Percentiles rank a stretch among this genome's conserved stretches.
These are phyloP conservation scores for Ceratobasidium sp. DNA, from an alignment of 1,284 basidiomycete genomes.

Conservation along the genomic window DNA sequence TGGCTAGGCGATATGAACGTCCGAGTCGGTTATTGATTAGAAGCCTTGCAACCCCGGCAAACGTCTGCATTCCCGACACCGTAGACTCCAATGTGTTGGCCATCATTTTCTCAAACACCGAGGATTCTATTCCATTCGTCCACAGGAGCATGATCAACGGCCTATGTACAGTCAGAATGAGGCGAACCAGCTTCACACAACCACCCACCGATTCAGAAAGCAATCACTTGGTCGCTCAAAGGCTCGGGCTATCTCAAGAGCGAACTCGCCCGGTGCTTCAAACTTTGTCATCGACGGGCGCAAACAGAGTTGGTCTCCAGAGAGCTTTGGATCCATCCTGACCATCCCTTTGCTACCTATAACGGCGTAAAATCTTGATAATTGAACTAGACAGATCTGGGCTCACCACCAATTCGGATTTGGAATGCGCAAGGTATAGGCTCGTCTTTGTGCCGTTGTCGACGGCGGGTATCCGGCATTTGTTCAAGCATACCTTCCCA, in stretches of 20 bases:
- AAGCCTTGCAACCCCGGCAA: conserved; percentile 59
- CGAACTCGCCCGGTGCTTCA: conserved; percentile 57
- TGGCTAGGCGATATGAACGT: conserved; percentile 61
- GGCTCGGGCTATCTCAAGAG: conserved; percentile 75
- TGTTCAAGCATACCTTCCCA: conserved; percentile 43
- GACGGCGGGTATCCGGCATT: conserved; percentile 7
- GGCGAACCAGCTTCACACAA: conserved; percentile 43
- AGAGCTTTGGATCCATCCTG: conserved; percentile 66
- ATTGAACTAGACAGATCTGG: background rate
- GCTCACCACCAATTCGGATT: conserved; percentile 77
- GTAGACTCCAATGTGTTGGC: conserved; percentile 63
- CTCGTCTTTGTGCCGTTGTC: conserved; percentile 12
- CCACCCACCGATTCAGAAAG: conserved; percentile 73
- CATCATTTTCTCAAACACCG: conserved; percentile 51
- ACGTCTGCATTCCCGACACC: conserved; percentile 19
- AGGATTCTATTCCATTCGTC: conserved; percentile 11
- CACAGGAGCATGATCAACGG: conserved; percentile 35
- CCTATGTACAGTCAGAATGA: conserved; percentile 59
- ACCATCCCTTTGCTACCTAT: conserved; percentile 72
- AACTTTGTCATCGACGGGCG: conserved; percentile 84
- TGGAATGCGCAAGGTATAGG: conserved; percentile 61
- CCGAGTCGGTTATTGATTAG: conserved; percentile 61
- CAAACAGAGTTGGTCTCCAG: conserved; percentile 65
- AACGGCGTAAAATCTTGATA: background rate
- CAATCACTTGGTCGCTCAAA: conserved; percentile 67